Percentiles rank a stretch among this genome's conserved stretches.
Evolutionary conservation across 1,284 basidiomycete genomes (phyloP).

Genomic region (Puccinia novopanici): DNA sequence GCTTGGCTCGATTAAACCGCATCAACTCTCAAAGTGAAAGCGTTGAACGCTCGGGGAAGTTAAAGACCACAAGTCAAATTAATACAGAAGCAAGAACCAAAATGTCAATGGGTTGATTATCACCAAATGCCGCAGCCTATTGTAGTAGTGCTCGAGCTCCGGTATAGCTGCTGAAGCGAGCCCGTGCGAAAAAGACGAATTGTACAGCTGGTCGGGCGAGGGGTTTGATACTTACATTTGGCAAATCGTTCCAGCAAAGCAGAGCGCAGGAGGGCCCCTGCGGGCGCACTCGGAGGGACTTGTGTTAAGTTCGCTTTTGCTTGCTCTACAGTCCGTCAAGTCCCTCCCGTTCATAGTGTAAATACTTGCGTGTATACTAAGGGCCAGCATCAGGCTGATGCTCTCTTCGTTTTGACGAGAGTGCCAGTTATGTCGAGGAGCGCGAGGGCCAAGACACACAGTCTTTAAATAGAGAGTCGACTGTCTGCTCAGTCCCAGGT

Average conservation of each 20-base stretch:
- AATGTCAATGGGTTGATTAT: slow-evolving; percentile 81
- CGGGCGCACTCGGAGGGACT: too few species aligned
- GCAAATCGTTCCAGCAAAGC: slow-evolving; percentile 37
- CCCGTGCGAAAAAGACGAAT: neutral
- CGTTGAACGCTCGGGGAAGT: slow-evolving; percentile 71
- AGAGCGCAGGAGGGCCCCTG: too few species aligned
- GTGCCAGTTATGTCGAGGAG: too few species aligned
- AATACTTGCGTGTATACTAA: too few species aligned
- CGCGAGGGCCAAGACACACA: too few species aligned
- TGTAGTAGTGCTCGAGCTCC: neutral
- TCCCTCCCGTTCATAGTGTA: too few species aligned
- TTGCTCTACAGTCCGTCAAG: too few species aligned
- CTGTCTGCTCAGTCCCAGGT: too few species aligned
- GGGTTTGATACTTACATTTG: neutral
- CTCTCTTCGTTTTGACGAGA: too few species aligned
- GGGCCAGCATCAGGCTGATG: too few species aligned
- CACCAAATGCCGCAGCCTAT: slow-evolving; percentile 65
- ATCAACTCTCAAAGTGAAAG: slow-evolving; percentile 77
- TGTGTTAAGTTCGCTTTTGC: too few species aligned
- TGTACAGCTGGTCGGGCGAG: neutral
- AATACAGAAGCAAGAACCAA: slow-evolving; percentile 77
- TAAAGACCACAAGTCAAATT: slow-evolving; percentile 84
- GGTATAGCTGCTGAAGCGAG: neutral
- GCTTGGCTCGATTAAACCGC: slow-evolving; percentile 71
- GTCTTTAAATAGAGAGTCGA: too few species aligned